These are phyloP conservation scores for Wallemia hederae DNA, from an alignment of 1,284 basidiomycete species.

Conservation along the genomic window DNA sequence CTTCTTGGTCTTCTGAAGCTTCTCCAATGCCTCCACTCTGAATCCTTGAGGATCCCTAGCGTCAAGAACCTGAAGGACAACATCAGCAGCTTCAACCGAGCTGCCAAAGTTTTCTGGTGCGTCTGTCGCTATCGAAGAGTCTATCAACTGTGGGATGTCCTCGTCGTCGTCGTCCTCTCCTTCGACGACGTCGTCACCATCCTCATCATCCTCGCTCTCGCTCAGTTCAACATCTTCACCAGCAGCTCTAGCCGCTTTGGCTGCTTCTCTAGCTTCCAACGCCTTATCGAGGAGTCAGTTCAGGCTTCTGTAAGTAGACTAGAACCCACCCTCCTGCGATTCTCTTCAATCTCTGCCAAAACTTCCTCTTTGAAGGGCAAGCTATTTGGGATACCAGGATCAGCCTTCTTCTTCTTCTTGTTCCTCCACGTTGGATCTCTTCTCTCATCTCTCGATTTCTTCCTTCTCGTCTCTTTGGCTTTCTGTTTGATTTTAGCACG, in stretches of 20 bases:
- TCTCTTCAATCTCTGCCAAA: slow-evolving; percentile 59
- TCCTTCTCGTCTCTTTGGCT: slow-evolving; percentile 44
- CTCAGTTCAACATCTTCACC: slow-evolving; percentile 11
- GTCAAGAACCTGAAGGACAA: slow-evolving; percentile 57
- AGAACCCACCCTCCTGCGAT: slow-evolving; percentile 34
- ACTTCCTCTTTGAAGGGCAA: slow-evolving; percentile 96
- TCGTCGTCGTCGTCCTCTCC: slow-evolving; percentile 15
- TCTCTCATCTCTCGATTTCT: slow-evolving; percentile 46
- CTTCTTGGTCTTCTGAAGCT: slow-evolving; percentile 23
- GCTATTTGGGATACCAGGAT: slow-evolving; percentile 86
- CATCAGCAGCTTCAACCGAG: slow-evolving; percentile 55
- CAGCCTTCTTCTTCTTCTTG: slow-evolving; percentile 34
- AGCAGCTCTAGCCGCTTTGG: slow-evolving; percentile 21
- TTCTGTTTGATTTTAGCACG: slow-evolving; percentile 52
- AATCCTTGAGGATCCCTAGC: slow-evolving; percentile 49
- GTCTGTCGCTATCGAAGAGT: slow-evolving; percentile 15
- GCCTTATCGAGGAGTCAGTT: not conserved
- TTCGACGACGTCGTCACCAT: slow-evolving; percentile 8
- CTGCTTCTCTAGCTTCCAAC: slow-evolving; percentile 19
- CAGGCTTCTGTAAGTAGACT: not conserved
- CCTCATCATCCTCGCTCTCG: slow-evolving; percentile 15
- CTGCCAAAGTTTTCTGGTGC: slow-evolving; percentile 34
- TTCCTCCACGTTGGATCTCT: slow-evolving; percentile 71
- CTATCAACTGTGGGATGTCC: slow-evolving; percentile 29
- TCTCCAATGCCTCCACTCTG: slow-evolving; percentile 34